A percentile compares a stretch with the other conserved stretches of the same genome.
Evolutionary conservation across 2,329 filamentous ascomycete species (phyloP).

Genomic region (Dryadomyces quercivorus): DNA sequence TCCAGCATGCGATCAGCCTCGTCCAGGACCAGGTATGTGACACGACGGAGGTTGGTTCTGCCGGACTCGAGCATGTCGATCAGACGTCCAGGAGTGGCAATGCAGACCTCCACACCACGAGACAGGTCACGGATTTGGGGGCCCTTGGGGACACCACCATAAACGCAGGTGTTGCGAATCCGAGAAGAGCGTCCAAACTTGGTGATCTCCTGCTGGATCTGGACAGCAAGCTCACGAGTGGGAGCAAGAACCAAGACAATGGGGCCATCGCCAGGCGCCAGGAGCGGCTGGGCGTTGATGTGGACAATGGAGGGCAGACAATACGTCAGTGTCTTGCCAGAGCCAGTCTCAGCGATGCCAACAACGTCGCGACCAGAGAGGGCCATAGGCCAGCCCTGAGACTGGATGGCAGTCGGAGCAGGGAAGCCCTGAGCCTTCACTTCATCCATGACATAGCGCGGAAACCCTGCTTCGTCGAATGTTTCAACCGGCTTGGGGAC

Average conservation of each 20-base stretch:
- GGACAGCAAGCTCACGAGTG: constrained; percentile 93
- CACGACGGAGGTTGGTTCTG: constrained; percentile 94
- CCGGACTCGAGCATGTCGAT: constrained; percentile 98
- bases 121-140: constrained; percentile 91
- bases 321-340: constrained; percentile 97
- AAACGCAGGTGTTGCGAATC: constrained; percentile 97
- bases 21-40: constrained; percentile 95
- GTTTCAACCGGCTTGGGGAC: constrained; percentile 91
- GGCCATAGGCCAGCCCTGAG: constrained; percentile 98
- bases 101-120: constrained; percentile 94
- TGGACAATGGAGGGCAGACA: constrained; percentile 96
- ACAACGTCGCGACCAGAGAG: constrained; percentile 96
- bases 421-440: constrained; percentile 97
- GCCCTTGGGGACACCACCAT: constrained; percentile 96
- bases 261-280: constrained; percentile 87
- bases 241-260: constrained; percentile 94
- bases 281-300: constrained; percentile 96
- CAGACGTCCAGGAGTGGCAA: constrained; percentile 91
- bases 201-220: constrained; percentile 97
- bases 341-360: constrained; percentile 97
- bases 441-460: constrained; percentile 92
- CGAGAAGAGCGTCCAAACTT: constrained; percentile 97
- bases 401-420: constrained; percentile 89
- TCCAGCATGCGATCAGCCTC: constrained; percentile 99
- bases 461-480: constrained; percentile 96